phyloP scores from a whole-genome alignment of 2,329 filamentous ascomycete species.

The Fusarium camptoceras region DNA sequence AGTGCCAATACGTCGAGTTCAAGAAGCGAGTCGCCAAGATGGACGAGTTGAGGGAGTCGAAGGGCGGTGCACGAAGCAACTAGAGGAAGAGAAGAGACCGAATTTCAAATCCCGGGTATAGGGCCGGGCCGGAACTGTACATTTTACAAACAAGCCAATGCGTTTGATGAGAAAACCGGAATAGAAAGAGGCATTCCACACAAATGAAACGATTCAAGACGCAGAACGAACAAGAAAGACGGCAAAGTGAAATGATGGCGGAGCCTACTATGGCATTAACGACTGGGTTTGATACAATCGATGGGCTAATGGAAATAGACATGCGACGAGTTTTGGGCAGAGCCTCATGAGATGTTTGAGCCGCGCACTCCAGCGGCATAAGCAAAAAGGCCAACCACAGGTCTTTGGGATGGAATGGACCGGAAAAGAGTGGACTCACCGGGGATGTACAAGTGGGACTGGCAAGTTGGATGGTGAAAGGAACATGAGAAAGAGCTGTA shows the following conservation, averaged over 20 bases:
- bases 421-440: conserved; percentile 41
- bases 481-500: conserved; percentile 18
- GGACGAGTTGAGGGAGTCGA: conserved; percentile 91
- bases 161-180: conserved; percentile 43
- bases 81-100: conserved; percentile 56
- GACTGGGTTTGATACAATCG: conserved; percentile 32
- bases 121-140: conserved; percentile 47
- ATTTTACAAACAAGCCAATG: conserved; percentile 47
- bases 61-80: conserved; percentile 88
- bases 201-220: conserved; percentile 27
- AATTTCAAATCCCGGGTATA: conserved; percentile 23
- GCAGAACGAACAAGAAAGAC: conserved; percentile 5
- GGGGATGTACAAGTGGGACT: conserved; percentile 30
- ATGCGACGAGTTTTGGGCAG: conserved; percentile 33
- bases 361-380: conserved; percentile 34
- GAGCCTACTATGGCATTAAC: conserved; percentile 35
- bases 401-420: conserved; percentile 13
- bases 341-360: conserved; percentile 43
- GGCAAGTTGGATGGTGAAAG: conserved; percentile 20
- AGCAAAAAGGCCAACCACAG: conserved; percentile 20
- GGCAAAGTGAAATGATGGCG: conserved; percentile 30
- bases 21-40: conserved; percentile 99
- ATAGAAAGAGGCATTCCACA: conserved; percentile 44
- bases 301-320: conserved; percentile 44
- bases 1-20: conserved; percentile 99